phyloP scores from a whole-genome alignment of 225 moss, liverwort and hornwort genomes.

The Lunularia cruciata region DNA sequence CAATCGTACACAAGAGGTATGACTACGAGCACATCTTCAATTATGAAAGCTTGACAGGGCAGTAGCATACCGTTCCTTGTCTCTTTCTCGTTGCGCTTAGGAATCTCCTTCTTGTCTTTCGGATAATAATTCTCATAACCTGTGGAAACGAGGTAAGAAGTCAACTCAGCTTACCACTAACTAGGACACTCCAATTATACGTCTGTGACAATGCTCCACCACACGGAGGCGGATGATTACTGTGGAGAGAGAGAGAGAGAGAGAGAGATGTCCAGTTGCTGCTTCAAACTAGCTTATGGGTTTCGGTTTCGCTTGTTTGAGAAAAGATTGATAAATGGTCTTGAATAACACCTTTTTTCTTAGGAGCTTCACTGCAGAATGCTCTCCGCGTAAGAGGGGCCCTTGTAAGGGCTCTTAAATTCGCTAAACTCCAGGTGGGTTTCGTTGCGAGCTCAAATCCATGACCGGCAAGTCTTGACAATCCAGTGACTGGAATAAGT shows the following conservation, averaged over 20 bases:
- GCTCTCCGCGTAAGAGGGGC: conserved; percentile 52
- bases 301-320: too few relatives aligned
- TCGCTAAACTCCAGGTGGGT: conserved; percentile 23
- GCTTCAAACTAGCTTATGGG: too few relatives aligned
- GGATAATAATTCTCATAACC: conserved; percentile 98
- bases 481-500: conserved; percentile 51
- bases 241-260: too few relatives aligned
- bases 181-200: too few relatives aligned
- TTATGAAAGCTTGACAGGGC: too few relatives aligned
- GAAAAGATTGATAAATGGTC: too few relatives aligned
- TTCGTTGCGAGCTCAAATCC: conserved; percentile 50
- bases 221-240: too few relatives aligned
- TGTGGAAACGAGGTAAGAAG: conserved; percentile 19
- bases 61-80: conserved; percentile 43
- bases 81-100: conserved; percentile 90
- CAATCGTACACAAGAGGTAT: too few relatives aligned
- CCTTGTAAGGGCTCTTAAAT: conserved; percentile 52
- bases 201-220: not conserved
- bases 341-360: conserved; percentile 86
- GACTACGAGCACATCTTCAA: too few relatives aligned
- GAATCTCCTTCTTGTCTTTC: conserved; percentile 94
- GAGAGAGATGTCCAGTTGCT: too few relatives aligned
- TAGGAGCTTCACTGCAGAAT: conserved; percentile 75
- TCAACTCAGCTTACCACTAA: too few relatives aligned
- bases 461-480: conserved; percentile 54